These are phyloP conservation scores for Phytophthora meadii DNA, from an alignment of 352 stramenopile genomes.

Conservation along the genomic window DNA sequence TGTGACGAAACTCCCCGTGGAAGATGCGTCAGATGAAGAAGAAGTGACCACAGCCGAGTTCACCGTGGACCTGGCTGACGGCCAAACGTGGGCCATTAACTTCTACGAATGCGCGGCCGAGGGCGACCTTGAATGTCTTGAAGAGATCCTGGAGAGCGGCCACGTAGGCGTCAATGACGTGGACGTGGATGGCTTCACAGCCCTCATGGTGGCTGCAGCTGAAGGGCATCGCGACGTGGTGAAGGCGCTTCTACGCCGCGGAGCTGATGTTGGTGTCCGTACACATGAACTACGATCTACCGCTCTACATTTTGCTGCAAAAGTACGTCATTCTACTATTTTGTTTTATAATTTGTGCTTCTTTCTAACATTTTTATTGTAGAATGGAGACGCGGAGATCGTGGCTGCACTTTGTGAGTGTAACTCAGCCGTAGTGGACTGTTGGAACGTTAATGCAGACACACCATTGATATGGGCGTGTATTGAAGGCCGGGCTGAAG, in stretches of 20 bases:
- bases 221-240: slow-evolving; percentile 73
- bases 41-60: slow-evolving; percentile 73
- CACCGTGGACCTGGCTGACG: slow-evolving; percentile 63
- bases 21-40: slow-evolving; percentile 43
- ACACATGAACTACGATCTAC: slow-evolving; percentile 82
- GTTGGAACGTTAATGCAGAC: slow-evolving; percentile 77
- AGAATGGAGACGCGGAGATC: slow-evolving; percentile 74
- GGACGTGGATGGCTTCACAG: slow-evolving; percentile 87
- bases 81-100: slow-evolving; percentile 68
- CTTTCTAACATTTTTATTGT: slow-evolving; percentile 2
- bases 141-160: slow-evolving; percentile 66
- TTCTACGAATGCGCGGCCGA: slow-evolving; percentile 80
- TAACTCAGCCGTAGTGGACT: slow-evolving; percentile 63
- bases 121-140: slow-evolving; percentile 66
- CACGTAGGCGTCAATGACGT: slow-evolving; percentile 71
- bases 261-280: slow-evolving; percentile 64
- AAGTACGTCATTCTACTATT: slow-evolving; percentile 51
- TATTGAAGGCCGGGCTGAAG: slow-evolving; percentile 73
- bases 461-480: slow-evolving; percentile 86
- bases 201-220: slow-evolving; percentile 83
- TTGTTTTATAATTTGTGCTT: neutral
- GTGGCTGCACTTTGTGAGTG: slow-evolving; percentile 75
- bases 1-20: slow-evolving; percentile 6
- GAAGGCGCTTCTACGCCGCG: slow-evolving; percentile 57
- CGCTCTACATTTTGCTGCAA: slow-evolving; percentile 82